Conservation (phyloP, 495 filamentous ascomycete genomes). For the Melanomma pulvis-pyrius region DNA sequence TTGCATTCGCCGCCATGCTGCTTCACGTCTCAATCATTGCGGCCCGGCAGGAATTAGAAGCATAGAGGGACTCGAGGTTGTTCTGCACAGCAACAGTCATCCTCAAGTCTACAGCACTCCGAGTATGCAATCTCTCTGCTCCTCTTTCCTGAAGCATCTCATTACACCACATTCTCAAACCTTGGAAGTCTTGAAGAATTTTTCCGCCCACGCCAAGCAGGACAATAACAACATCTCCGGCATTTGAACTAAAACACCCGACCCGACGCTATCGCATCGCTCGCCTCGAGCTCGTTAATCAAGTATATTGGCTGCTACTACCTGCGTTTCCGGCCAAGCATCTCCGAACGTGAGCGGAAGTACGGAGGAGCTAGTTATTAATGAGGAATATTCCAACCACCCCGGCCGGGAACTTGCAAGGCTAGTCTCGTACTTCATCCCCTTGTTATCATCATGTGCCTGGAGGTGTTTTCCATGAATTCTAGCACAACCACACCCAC, state of each 20-base stretch:
- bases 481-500: neutral
- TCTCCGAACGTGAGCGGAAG: neutral
- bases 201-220: constrained; percentile 3
- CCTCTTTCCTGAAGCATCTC: too few species aligned
- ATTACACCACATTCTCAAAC: neutral
- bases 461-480: too few species aligned
- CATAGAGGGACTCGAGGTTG: too few species aligned
- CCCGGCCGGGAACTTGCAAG: too few species aligned
- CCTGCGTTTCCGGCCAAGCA: neutral
- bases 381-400: too few species aligned
- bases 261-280: neutral
- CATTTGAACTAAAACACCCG: constrained; percentile 12
- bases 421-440: too few species aligned
- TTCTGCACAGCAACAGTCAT: too few species aligned
- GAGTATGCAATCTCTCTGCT: too few species aligned
- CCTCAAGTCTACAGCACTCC: too few species aligned
- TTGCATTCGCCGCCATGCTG: neutral
- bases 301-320: neutral
- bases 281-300: neutral
- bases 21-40: neutral
- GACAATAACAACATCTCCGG: constrained; percentile 9
- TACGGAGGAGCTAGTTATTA: too few species aligned
- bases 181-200: neutral
- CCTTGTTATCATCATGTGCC: too few species aligned
- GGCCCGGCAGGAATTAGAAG: too few species aligned